Evolutionary conservation across 139 green algal species (phyloP), one percentile per base, ranked within the genome.

Genomic region (Microglena sp.): DNA sequence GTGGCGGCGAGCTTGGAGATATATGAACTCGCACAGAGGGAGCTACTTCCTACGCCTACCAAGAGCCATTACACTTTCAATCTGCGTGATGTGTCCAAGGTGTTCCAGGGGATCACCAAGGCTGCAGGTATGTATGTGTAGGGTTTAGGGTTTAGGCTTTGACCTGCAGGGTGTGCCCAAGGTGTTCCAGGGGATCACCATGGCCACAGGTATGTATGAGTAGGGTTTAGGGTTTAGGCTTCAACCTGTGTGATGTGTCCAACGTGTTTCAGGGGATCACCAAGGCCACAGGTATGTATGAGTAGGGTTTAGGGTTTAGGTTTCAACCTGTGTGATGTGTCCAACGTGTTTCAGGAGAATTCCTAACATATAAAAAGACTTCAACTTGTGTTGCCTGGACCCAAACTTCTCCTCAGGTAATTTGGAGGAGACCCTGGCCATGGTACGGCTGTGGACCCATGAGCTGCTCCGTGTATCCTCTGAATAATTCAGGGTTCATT

Each of bases 31-130:
- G 78, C 84, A 27, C 74, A 81, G 40, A 55, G n/a, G 57, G 66
- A 88, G 68, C 77, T 90, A 58, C 76, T 86, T 53, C 79, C 79
- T 53, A 89, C 83, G 40, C 83, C 83, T 62, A 62, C 75, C 44
- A 90, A 90, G 78, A 74, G 53, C 55, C 84, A 90, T 70, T 90
- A 90, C 75, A 90, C 84, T 15, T 90, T 90, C 78, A 90, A 87
- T 75, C 79, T 90, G 56, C 65, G 84, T 5, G 84, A 90, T 62
- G 68, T 87, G 32, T 82, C 75, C 67, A 90, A 90, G 73, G 81
- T 90, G 44, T 81, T 89, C 67, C 76, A 85, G 79, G 79, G 79
- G 27, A 79, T 83, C 36, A 70, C 74, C 24, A 79, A 78, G 24
- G 67, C 76, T 7, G 74, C 28, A 21, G 71, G 36, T n/a, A n/a